Conservation (phyloP, 129 eudicot species). For the Helichrysum umbraculigerum region DNA sequence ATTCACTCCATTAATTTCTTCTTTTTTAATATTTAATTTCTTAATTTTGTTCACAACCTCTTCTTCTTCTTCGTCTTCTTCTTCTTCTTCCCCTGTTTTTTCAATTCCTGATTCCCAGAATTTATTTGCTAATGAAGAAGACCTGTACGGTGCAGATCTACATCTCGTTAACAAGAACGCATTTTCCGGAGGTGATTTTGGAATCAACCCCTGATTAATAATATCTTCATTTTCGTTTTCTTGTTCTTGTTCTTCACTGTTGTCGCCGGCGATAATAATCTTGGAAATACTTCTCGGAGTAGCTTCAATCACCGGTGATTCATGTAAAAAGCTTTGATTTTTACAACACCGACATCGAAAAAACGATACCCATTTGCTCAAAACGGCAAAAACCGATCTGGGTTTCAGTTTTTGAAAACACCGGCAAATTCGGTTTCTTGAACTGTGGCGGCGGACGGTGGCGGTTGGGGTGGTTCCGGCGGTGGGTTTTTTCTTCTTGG, state of each 20-base stretch:
- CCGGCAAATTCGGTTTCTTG: slow-evolving; percentile 21
- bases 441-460: slow-evolving; percentile 15
- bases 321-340: slow-evolving; percentile 5
- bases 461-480: background rate
- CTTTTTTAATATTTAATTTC: background rate
- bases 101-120: slow-evolving; percentile 51
- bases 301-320: background rate
- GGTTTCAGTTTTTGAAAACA: slow-evolving; percentile 23
- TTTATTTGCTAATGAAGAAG: slow-evolving; percentile 59
- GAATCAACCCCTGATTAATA: slow-evolving; percentile 15
- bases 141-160: slow-evolving; percentile 92
- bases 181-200: slow-evolving; percentile 53
- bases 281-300: background rate
- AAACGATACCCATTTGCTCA: slow-evolving; percentile 40
- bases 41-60: slow-evolving; percentile 10
- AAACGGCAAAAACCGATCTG: slow-evolving; percentile 5
- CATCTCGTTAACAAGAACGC: slow-evolving; percentile 78
- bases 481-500: slow-evolving; percentile 29
- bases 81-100: slow-evolving; percentile 10
- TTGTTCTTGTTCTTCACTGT: background rate
- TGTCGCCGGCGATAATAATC: background rate
- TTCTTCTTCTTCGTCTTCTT: slow-evolving; percentile 36
- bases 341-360: slow-evolving; percentile 34
- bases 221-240: background rate
- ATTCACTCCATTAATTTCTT: slow-evolving; percentile 10